Base-by-base conservation (phyloP, 1,284 basidiomycete species). In the Tilletiaria anomala region DNA sequence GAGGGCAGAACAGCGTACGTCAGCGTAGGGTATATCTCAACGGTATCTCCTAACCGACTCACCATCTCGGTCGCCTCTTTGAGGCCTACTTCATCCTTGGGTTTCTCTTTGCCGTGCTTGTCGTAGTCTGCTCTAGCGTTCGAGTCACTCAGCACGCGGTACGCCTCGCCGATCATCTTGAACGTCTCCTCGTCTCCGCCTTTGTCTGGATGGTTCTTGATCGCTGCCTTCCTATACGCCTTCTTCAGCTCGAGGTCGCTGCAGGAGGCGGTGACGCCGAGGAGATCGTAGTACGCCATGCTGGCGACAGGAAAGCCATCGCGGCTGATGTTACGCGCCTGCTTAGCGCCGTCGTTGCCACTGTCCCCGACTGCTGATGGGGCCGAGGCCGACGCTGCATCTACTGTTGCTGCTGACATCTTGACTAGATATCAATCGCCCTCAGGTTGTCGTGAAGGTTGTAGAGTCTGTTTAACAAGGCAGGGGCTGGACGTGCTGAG, bases 141-240 rank as follows among this genome's bases (percentile, higher is more conserved):
- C 77, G 83, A 67, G 45, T 61, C 55, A 34, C 47, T 47, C 42
- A 63, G 48, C 31, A 70, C 58, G 33, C 58, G 66, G 45, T 55
- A 53, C 19, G 51, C 44, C 75, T 88, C 86, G 63, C 85, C 88
- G 56, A 46, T 43, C 43, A 57, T 46, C 34, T 55, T 54, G 44
- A 54, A 44, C 45, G 47, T 56, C 43, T 65, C 62, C 29, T 65
- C 62, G 38, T 65, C 62, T 33, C 62, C 62, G 16, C 62, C 62
- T 48, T 65, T 65, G 51, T 67, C 64, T 5, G 59, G 53, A 64
- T 73, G 57, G 45, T 86, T 86, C 75, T 84, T 83, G 75, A 96
- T 89, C 17, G 91, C 89, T 50, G 83, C 80, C 69, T 84, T 93
- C 51, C 91, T 75, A 70, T 96, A 96, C 1, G 85, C 87, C 72